Evolutionary conservation across 805 yeast species (phyloP), one percentile per base, ranked within the genome.

Genomic region (Candida coleopterorum): DNA sequence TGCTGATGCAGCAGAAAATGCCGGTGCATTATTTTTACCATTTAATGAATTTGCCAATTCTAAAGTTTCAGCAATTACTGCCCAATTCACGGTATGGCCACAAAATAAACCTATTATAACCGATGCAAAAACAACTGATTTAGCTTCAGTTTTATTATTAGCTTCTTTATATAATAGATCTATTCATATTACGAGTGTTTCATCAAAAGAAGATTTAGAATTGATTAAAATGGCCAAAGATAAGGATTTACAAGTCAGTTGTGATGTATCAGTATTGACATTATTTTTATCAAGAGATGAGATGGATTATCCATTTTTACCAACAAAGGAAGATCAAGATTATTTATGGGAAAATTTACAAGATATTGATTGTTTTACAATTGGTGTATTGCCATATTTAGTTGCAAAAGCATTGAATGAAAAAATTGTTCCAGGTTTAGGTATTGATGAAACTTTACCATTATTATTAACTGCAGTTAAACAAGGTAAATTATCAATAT

Each of bases 61-160:
- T 50, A 81, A 81, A 52, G 85, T 89, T 30, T 72, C 89, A n/a
- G 72, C 83, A 23, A 81, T 87, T 29, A 77, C 95, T 18, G 72
- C 82, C 21, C 94, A 85, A 50, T 79, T 88, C 52, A 78, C 81
- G 44, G 66, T 77, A 24, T 89, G 97, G 96, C 95, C 96, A 36
- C 70, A 72, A 35, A 62, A 62, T 51, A 88, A 87, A 67, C 90
- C 93, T 41, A 82, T 90, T 42, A 74, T 89, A 45, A 87, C 96
- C 28, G 97, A 90, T 62, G 96, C 97, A 34, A 80, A 77, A 58
- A 81, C 90, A 18, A 85, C 96, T 26, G 90, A 87, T 53, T 71
- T 90, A 53, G 97, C 97, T n/a, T 85, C 96, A 3, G 82, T 89
- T 30, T 68, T 90, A 57, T 74, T 90, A 53, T 70, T 90, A 63